Conservation (phyloP, 768 basidiomycete genomes). For the Xerocomus spinulosus region DNA sequence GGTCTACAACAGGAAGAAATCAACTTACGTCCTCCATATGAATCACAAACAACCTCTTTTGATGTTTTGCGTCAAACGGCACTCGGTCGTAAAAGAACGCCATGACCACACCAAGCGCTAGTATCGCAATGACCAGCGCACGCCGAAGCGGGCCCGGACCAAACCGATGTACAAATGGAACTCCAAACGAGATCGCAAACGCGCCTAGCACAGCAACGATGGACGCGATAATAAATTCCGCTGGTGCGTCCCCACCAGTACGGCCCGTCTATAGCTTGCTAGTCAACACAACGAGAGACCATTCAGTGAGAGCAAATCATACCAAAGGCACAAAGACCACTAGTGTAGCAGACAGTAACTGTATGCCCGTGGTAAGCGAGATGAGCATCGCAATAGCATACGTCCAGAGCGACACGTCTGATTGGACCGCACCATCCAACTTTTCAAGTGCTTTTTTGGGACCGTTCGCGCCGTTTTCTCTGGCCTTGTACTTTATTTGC, state of each 20-base stretch:
- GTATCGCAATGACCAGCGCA: conserved; percentile 41
- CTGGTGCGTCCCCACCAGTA: conserved; percentile 75
- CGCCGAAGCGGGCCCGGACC: conserved; percentile 37
- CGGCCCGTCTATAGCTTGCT: conserved; percentile 63
- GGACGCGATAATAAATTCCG: conserved; percentile 83
- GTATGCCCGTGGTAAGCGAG: conserved; percentile 53
- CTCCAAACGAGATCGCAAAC: conserved; percentile 51
- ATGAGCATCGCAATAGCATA: conserved; percentile 59
- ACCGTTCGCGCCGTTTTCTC: conserved; percentile 3
- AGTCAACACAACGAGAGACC: conserved; percentile 2
- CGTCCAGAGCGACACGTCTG: conserved; percentile 49
- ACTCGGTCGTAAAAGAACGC: conserved; percentile 54
- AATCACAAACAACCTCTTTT: conserved; percentile 79
- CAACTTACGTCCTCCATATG: conserved; percentile 78
- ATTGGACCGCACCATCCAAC: conserved; percentile 12
- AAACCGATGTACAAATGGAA: conserved; percentile 77
- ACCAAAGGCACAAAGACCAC: conserved; percentile 92
- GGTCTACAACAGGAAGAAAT: too few relatives aligned
- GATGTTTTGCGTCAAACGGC: conserved; percentile 82
- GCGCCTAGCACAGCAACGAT: conserved; percentile 58
- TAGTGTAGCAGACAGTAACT: conserved; percentile 56
- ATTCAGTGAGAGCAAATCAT: conserved; percentile 17
- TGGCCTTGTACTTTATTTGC: background rate
- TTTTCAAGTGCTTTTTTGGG: background rate
- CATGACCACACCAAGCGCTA: conserved; percentile 47